phyloP scores from a whole-genome alignment of 257 asterid species.

The Forsythia suspensa region DNA sequence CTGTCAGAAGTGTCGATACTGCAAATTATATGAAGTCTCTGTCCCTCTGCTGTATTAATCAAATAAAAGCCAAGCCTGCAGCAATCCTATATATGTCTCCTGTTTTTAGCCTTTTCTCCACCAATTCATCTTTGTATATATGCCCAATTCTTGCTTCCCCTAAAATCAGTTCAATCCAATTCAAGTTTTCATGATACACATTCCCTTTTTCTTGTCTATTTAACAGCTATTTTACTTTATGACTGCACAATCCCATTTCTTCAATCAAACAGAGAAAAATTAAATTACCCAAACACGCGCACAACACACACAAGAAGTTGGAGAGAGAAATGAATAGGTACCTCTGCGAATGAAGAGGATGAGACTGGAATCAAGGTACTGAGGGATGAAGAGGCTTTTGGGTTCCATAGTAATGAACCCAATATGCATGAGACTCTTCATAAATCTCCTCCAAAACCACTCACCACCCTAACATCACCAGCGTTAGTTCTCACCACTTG shows the following conservation, averaged over 20 bases:
- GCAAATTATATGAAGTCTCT: slow-evolving; percentile 70
- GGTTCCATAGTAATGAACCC: slow-evolving; percentile 94
- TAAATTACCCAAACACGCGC: too few species aligned
- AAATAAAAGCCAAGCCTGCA: slow-evolving; percentile 83
- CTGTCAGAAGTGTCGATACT: slow-evolving; percentile 61
- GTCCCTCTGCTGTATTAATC: slow-evolving; percentile 58
- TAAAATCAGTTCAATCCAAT: slow-evolving; percentile 25
- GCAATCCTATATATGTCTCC: slow-evolving; percentile 77
- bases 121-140: slow-evolving; percentile 69
- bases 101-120: slow-evolving; percentile 51
- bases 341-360: slow-evolving; percentile 76
- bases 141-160: slow-evolving; percentile 83
- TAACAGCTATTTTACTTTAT: too few species aligned
- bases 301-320: too few species aligned
- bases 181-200: background rate
- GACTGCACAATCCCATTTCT: background rate
- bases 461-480: slow-evolving; percentile 67
- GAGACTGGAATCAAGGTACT: slow-evolving; percentile 74
- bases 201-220: too few species aligned
- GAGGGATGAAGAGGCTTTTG: slow-evolving; percentile 71
- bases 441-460: slow-evolving; percentile 30
- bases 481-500: slow-evolving; percentile 65
- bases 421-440: slow-evolving; percentile 51
- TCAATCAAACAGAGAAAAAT: background rate
- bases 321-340: background rate